Percentiles rank a stretch among this genome's conserved stretches.
Conservation (phyloP, 1,284 basidiomycete genomes). For the Mycena sp. region DNA sequence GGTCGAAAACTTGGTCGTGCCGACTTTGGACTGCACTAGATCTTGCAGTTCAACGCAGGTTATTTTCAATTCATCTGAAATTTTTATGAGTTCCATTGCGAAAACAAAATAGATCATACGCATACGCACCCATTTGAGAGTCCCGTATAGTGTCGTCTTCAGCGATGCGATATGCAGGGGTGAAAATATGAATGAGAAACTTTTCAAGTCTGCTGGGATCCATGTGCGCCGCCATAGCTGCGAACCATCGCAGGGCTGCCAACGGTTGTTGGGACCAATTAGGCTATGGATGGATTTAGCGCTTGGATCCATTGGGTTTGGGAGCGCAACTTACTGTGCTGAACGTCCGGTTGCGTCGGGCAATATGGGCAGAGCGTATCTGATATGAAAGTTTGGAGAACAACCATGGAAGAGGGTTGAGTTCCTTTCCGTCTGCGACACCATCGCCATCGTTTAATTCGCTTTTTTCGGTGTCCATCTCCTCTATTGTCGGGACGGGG, state of each 20-base stretch:
- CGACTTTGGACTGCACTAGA: constrained; percentile 87
- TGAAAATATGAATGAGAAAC: constrained; percentile 87
- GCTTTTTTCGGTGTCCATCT: constrained; percentile 42
- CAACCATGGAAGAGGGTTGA: constrained; percentile 86
- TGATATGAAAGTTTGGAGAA: constrained; percentile 96
- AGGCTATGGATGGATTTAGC: constrained; percentile 34
- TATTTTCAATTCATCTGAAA: constrained; percentile 88
- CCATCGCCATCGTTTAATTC: constrained; percentile 43
- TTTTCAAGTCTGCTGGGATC: constrained; percentile 62
- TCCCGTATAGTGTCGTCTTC: constrained; percentile 89
- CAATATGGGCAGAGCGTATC: constrained; percentile 77
- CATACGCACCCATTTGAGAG: constrained; percentile 75
- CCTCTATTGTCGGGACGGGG: constrained; percentile 44
- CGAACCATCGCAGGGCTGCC: constrained; percentile 92
- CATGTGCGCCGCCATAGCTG: constrained; percentile 86
- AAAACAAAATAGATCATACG: not conserved
- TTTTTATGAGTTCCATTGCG: not conserved
- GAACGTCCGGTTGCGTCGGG: constrained; percentile 63
- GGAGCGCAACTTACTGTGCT: constrained; percentile 52
- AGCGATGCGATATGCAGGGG: constrained; percentile 86
- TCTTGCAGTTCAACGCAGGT: constrained; percentile 90
- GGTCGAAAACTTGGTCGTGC: constrained; percentile 81
- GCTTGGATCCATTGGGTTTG: not conserved
- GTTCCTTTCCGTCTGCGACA: constrained; percentile 37
- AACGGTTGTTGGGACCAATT: constrained; percentile 85